Base-by-base conservation (phyloP, 192 early-diverging fungal species). In the Funneliformis geosporum region DNA sequence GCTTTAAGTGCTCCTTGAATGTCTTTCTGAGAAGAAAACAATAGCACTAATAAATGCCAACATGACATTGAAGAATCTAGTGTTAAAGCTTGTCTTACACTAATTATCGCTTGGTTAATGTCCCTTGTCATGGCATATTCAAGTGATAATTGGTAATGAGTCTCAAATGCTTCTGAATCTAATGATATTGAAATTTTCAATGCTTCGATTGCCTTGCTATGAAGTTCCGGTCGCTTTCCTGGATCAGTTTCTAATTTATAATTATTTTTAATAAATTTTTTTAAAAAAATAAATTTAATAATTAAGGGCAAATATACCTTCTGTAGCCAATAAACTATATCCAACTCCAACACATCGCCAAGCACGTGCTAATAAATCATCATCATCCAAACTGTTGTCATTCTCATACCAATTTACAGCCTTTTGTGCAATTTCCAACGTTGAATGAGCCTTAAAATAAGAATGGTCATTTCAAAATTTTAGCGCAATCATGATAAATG, bases 11-110 rank as follows among this genome's bases (percentile, higher is more conserved):
- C 94, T 42, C 89, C 86, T 10, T 78, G 78, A 59, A 89, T 86
- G 76, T 95, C 91, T 60, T 92, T 90, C 79, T 90, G 88, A 18
- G 91, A 88, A 18, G 94, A 92, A 3, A 89, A 84, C 16, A 92
- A 81, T 69, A 94, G 84, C 8, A 83, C 91, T 39, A 95, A 75
- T n/a, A 95, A 82, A 77, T 95, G 91, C 93, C 93, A 95, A 11
- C 93, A 91, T 42, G 90, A 87, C 44, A 92, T 84, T 8, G 80
- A 77, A 0, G 89, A 71, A 39, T 91, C 85, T 55, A 91, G 72
- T 40, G 79, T 80, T 27, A 93, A 75, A 5, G 89, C 89, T 44
- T 88, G 85, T 72, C 87, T 90, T 4, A 89, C 84, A 16, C 85
- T 75, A 18, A 72, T 62, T 10, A 89, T 87, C 7, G 94, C 93